Evolutionary conservation across 352 stramenopile genomes (phyloP).

Genomic region (Thalassiosira hispida): DNA sequence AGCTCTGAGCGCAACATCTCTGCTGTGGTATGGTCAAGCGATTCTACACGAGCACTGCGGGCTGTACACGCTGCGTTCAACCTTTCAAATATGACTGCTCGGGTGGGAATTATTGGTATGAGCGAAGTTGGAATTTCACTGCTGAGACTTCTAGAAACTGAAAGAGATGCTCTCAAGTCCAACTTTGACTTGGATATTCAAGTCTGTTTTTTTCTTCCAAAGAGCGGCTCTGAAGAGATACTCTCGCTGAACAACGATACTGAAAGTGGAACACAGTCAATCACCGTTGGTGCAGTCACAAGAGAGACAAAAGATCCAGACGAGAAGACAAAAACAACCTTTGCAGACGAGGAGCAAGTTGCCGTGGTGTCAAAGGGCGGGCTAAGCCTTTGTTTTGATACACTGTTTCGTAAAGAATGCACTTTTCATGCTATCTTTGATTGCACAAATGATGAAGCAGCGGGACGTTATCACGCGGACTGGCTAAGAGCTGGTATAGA

Average conservation of each 20-base stretch:
- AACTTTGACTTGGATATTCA: conserved; percentile 88
- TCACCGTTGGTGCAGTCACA: conserved; percentile 47
- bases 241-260: conserved; percentile 30
- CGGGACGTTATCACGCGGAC: conserved; percentile 88
- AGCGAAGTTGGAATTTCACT: conserved; percentile 89
- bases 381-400: conserved; percentile 41
- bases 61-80: conserved; percentile 95
- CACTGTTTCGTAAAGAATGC: conserved; percentile 89
- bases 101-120: conserved; percentile 90
- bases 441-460: conserved; percentile 89
- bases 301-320: conserved; percentile 10
- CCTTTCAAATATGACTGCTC: conserved; percentile 91
- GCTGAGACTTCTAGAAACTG: conserved; percentile 84
- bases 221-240: conserved; percentile 73
- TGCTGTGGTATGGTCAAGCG: conserved; percentile 89
- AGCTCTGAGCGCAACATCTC: conserved; percentile 93
- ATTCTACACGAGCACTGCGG: conserved; percentile 91
- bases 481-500: conserved; percentile 92
- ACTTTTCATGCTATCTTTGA: conserved; percentile 94
- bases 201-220: conserved; percentile 88
- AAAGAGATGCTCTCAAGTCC: conserved; percentile 70
- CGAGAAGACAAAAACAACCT: conserved; percentile 22
- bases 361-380: conserved; percentile 16
- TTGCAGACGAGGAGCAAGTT: conserved; percentile 21
- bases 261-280: conserved; percentile 39